Base-by-base conservation (phyloP, 2,329 filamentous ascomycete genomes). In the Drechslerella dactyloides region DNA sequence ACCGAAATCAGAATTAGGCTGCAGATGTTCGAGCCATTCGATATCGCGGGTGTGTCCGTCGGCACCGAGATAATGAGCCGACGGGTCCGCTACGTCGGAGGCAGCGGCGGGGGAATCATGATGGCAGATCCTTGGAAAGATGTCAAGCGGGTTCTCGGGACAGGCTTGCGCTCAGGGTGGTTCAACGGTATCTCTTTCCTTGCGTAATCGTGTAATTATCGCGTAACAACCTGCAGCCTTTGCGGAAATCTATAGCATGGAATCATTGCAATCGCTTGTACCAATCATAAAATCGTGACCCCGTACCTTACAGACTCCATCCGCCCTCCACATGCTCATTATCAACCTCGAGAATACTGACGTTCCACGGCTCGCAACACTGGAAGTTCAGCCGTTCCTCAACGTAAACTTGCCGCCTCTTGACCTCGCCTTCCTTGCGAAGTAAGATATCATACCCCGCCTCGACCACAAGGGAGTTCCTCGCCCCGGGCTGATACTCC, bases 391-490 rank as follows among this genome's bases (percentile, higher is more conserved):
- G 24, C 37, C 52, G 46, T 19, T 70, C 54, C 0, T 23, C 30
- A 30, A 63, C 52, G n/a, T 63, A 54, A 15, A 30, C 37, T 48
- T 70, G 53, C 27, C n/a, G 58, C 17, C 66, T 44, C 30, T 51
- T 61, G 21, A 24, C 17, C n/a, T 30, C 37, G 19, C 23, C 27
- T 23, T 7, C 11, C 10, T 40, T 21, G 3, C 24, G n/a, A 5
- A 70, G 51, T 35, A 63, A 64, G 7, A 64, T 54, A 27, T 53
- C 57, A 27, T 62, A 63, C 5, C 48, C 15, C 27, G 63, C 53
- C 19, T 70, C 66, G n/a, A 59, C 59, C 30, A 63, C 58, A 7
- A 70, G 19, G 6, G 53, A 51, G 37, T 70, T 70, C 30, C 42
- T 44, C 15, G 33, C 46, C 1, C 66, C 59, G 8, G 52, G n/a